Base-by-base conservation (phyloP, 2,329 filamentous ascomycete species). In the Diaporthe citrichinensis region DNA sequence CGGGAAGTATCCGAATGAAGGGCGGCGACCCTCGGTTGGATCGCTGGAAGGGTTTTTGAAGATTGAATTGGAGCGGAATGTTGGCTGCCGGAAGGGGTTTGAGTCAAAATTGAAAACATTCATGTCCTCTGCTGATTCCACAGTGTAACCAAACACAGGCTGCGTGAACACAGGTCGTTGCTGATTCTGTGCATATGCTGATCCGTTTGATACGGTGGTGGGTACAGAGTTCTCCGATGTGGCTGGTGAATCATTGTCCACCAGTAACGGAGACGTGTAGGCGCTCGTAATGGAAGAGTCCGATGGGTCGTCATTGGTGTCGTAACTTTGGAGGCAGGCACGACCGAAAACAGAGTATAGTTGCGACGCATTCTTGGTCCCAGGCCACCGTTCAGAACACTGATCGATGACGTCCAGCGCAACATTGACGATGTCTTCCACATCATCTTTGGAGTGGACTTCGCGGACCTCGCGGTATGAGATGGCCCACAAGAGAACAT, bases 301-400 rank as follows among this genome's bases (percentile, higher is more conserved):
- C 81, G 84, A 58, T 1, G 77, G 77, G n/a, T 83, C 87, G 53
- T 89, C 86, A 34, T 88, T 87, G 10, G 86, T 90, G 77, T 96
- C 93, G 84, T 98, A 99, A 79, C 95, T 95, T 82, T 95, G 95
- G 80, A 98, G 87, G 80, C 96, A 98, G 17, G 96, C 95, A 75
- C 90, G 91, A 65, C 96, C 93, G 68, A 99, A 91, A 78, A 95
- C 95, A n/a, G 90, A 89, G 81, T 98, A 98, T 17, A 98, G 90
- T 79, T 97, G 92, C 14, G 95, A 92, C 4, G 96, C 95, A 23
- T 95, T 94, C 53, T 92, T 90, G 2, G 96, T 95, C 15, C 96
- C 97, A 0, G 97, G 97, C 97, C 97, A 98, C 76, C 96, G 90
- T 80, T 96, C 94, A 0, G 94, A 94, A 74, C 95, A 96, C 74